Conservation (phyloP, 2,329 filamentous ascomycete species). For the Nigrospora osmanthi region DNA sequence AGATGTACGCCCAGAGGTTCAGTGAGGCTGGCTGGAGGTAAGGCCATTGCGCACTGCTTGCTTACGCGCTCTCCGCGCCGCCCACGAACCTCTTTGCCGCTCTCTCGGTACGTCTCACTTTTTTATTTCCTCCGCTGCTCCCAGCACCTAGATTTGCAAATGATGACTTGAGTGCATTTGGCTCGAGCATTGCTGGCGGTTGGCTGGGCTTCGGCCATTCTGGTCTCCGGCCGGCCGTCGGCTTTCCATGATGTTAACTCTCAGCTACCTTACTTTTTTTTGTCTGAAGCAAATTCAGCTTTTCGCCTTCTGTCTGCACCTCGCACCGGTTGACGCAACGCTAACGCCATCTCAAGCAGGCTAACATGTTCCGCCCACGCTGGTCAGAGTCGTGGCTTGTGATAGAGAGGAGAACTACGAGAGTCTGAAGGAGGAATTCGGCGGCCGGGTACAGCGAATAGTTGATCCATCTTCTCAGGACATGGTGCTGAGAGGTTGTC, state of each 20-base stretch:
- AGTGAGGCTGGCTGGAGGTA: constrained; percentile 97
- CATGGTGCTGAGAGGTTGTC: constrained; percentile 42
- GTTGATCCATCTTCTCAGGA: constrained; percentile 19
- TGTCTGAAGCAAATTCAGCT: constrained; percentile 62
- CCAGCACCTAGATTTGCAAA: constrained; percentile 30
- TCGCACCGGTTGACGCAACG: neutral
- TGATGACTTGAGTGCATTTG: constrained; percentile 99
- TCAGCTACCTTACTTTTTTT: constrained; percentile 88
- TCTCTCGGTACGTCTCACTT: constrained; percentile 27
- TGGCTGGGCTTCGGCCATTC: constrained; percentile 60
- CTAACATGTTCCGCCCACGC: constrained; percentile 3
- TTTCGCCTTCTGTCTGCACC: constrained; percentile 2
- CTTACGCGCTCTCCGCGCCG: constrained; percentile 2
- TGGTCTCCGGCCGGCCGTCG: constrained; percentile 56
- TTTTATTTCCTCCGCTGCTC: constrained; percentile 7
- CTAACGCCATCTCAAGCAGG: constrained; percentile 11
- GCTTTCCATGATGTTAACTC: constrained; percentile 96
- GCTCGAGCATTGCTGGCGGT: constrained; percentile 85
- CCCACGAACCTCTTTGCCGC: constrained; percentile 11
- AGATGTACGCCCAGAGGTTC: constrained; percentile 89
- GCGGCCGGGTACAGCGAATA: constrained; percentile 62
- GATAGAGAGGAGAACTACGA: constrained; percentile 87
- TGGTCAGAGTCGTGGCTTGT: constrained; percentile 79
- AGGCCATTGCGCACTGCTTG: constrained; percentile 28
- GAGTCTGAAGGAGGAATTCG: constrained; percentile 71